A percentile compares a stretch with the other conserved stretches of the same genome.
Conservation (phyloP, 192 early-diverging fungal species). For the Podila clonocystis region DNA sequence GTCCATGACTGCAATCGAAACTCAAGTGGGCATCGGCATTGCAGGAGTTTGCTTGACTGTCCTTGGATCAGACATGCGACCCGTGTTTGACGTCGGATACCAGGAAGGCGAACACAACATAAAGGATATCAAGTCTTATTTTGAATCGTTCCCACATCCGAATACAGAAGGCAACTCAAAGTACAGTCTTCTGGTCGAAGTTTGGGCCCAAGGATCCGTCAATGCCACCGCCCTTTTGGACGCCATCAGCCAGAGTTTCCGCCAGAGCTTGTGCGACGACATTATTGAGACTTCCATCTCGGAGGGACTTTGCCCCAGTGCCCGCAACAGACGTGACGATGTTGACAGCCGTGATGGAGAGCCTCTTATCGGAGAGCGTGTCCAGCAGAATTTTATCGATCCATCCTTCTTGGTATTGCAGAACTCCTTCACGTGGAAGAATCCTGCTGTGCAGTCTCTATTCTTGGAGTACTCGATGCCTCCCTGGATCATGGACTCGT, state of each 20-base stretch:
- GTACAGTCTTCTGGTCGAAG: slow-evolving; percentile 56
- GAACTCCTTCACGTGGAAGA: slow-evolving; percentile 57
- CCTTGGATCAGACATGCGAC: slow-evolving; percentile 45
- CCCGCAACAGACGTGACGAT: slow-evolving; percentile 29
- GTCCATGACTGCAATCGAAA: slow-evolving; percentile 49
- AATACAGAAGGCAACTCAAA: slow-evolving; percentile 18
- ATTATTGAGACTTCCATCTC: slow-evolving; percentile 59
- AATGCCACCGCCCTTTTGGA: slow-evolving; percentile 52
- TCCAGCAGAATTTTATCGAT: slow-evolving; percentile 59
- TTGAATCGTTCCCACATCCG: slow-evolving; percentile 27
- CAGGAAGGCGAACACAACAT: slow-evolving; percentile 42
- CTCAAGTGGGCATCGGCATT: slow-evolving; percentile 60
- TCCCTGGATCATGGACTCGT: slow-evolving; percentile 66
- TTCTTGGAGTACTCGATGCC: slow-evolving; percentile 49
- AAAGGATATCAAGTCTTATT: slow-evolving; percentile 34
- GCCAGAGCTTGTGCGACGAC: slow-evolving; percentile 65
- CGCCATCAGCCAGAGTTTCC: slow-evolving; percentile 55
- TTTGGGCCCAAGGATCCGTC: slow-evolving; percentile 61
- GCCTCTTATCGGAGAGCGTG: slow-evolving; percentile 31
- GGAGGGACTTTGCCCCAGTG: slow-evolving; percentile 44
- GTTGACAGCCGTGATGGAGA: slow-evolving; percentile 20
- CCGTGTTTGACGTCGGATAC: slow-evolving; percentile 51
- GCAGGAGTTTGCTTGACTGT: slow-evolving; percentile 63
- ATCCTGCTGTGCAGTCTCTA: slow-evolving; percentile 57
- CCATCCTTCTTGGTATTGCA: slow-evolving; percentile 54